These are phyloP conservation scores for Lichenothelia convexa DNA, from an alignment of 495 filamentous ascomycete genomes.

Conservation along the genomic window DNA sequence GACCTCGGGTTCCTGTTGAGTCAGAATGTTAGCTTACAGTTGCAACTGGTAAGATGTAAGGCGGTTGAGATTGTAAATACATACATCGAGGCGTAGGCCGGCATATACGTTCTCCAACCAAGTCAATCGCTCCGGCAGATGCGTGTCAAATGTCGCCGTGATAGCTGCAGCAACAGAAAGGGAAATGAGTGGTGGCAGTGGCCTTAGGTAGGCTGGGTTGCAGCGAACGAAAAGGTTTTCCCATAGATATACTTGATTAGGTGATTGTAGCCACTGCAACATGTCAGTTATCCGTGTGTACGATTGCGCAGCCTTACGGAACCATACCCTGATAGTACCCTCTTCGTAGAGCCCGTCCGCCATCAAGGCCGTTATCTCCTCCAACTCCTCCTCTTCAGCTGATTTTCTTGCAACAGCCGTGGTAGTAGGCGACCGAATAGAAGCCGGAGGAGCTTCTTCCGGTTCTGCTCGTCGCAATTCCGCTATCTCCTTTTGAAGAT, in stretches of 20 bases:
- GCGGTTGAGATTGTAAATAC: neutral
- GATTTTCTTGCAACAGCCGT: constrained; percentile 8
- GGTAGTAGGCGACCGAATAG: constrained; percentile 1
- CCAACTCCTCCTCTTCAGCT: constrained; percentile 46
- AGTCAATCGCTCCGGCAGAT: constrained; percentile 45
- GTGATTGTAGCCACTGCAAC: constrained; percentile 76
- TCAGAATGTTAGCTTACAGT: too few species aligned
- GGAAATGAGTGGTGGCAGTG: constrained; percentile 56
- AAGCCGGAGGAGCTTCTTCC: neutral
- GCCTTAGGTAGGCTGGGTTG: constrained; percentile 49
- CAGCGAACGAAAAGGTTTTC: constrained; percentile 59
- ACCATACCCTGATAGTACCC: constrained; percentile 41
- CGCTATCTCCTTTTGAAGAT: constrained; percentile 41
- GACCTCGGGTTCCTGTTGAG: constrained; percentile 9
- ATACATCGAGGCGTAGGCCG: constrained; percentile 25
- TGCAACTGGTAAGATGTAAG: too few species aligned
- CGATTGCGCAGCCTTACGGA: neutral
- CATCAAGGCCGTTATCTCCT: constrained; percentile 47
- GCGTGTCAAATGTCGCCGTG: constrained; percentile 46
- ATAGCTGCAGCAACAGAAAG: constrained; percentile 74
- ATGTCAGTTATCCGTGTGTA: neutral
- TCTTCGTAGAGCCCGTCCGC: constrained; percentile 49
- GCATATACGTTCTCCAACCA: constrained; percentile 63
- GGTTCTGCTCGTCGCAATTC: constrained; percentile 16
- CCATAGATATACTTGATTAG: constrained; percentile 56